phyloP scores from a whole-genome alignment of 2,329 filamentous ascomycete genomes.

The Microascus cirrosus region DNA sequence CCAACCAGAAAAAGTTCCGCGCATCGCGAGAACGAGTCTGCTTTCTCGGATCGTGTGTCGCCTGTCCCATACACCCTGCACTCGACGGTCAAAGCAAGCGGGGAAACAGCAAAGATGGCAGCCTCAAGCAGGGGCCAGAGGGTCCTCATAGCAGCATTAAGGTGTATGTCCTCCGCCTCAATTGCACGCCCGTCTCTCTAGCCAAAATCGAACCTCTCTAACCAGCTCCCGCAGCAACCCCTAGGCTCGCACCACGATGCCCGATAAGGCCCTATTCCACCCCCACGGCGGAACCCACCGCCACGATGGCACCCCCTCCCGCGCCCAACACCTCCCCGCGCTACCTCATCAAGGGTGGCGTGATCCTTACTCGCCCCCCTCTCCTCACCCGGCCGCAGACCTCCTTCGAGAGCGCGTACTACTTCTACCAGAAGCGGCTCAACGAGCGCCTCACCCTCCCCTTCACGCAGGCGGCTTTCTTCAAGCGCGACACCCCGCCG shows the following conservation, averaged over 20 bases:
- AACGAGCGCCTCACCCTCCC: constrained; percentile 85
- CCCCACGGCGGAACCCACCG: constrained; percentile 11
- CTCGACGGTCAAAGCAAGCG: constrained; percentile 5
- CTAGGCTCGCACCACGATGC: constrained; percentile 1
- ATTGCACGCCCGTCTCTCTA: background rate
- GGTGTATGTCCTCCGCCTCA: constrained; percentile 26
- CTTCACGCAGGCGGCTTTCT: constrained; percentile 88
- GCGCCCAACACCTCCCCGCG: constrained; percentile 6
- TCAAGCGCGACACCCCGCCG: constrained; percentile 76
- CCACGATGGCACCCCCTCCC: constrained; percentile 9
- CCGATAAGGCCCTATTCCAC: constrained; percentile 19
- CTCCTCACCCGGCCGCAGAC: constrained; percentile 74
- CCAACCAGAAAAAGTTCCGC: constrained; percentile 4
- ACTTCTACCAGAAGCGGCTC: constrained; percentile 92
- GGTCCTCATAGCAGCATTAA: constrained; percentile 35
- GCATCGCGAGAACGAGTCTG: constrained; percentile 5
- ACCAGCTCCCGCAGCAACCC: background rate
- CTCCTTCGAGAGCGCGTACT: constrained; percentile 85
- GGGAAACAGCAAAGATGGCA: constrained; percentile 28
- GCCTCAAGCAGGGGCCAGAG: constrained; percentile 45
- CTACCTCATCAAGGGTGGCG: constrained; percentile 48
- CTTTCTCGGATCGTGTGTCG: background rate
- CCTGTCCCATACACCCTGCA: background rate
- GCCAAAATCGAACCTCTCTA: constrained; percentile 1
- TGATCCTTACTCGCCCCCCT: constrained; percentile 81